A percentile compares a stretch with the other conserved stretches of the same genome.
These are phyloP conservation scores for Cercophora samala DNA, from an alignment of 495 filamentous ascomycete genomes.

Conservation along the genomic window DNA sequence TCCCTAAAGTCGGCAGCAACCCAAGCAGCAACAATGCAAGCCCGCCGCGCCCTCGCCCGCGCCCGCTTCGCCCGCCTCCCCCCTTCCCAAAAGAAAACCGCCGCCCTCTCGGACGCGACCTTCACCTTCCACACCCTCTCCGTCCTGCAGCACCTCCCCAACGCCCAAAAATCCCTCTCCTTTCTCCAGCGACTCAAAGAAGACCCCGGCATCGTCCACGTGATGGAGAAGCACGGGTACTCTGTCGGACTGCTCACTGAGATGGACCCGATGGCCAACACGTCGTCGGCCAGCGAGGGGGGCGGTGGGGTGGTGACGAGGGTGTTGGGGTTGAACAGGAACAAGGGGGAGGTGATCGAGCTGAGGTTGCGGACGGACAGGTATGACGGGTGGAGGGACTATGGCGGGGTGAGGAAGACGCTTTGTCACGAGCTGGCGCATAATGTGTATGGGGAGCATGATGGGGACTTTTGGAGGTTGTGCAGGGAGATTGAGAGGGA, in stretches of 20 bases:
- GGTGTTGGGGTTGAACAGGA: slow-evolving; percentile 84
- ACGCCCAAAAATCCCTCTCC: slow-evolving; percentile 60
- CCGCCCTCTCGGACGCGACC: slow-evolving; percentile 47
- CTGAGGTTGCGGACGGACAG: slow-evolving; percentile 85
- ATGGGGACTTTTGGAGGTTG: slow-evolving; percentile 83
- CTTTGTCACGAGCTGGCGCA: slow-evolving; percentile 95
- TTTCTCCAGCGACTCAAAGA: slow-evolving; percentile 74
- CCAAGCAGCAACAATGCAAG: slow-evolving; percentile 32
- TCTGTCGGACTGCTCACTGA: slow-evolving; percentile 85
- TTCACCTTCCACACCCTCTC: slow-evolving; percentile 82
- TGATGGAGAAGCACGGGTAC: slow-evolving; percentile 82
- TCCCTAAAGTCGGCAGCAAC: slow-evolving; percentile 42
- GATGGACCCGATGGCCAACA: slow-evolving; percentile 87
- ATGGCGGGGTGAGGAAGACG: slow-evolving; percentile 83
- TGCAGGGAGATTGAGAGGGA: slow-evolving; percentile 81
- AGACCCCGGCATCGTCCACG: slow-evolving; percentile 79
- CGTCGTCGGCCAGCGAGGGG: slow-evolving; percentile 61
- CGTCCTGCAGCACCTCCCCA: slow-evolving; percentile 75
- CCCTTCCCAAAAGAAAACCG: slow-evolving; percentile 28
- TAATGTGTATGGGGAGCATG: slow-evolving; percentile 80
- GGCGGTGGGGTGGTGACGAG: slow-evolving; percentile 61
- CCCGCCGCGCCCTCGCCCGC: slow-evolving; percentile 13
- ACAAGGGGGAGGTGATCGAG: slow-evolving; percentile 87
- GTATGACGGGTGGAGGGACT: slow-evolving; percentile 90
- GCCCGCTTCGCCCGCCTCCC: slow-evolving; percentile 35